A percentile compares a stretch with the other conserved stretches of the same genome.
These are phyloP conservation scores for Penicillium nordicum DNA, from an alignment of 2,329 filamentous ascomycete genomes.

Conservation along the genomic window DNA sequence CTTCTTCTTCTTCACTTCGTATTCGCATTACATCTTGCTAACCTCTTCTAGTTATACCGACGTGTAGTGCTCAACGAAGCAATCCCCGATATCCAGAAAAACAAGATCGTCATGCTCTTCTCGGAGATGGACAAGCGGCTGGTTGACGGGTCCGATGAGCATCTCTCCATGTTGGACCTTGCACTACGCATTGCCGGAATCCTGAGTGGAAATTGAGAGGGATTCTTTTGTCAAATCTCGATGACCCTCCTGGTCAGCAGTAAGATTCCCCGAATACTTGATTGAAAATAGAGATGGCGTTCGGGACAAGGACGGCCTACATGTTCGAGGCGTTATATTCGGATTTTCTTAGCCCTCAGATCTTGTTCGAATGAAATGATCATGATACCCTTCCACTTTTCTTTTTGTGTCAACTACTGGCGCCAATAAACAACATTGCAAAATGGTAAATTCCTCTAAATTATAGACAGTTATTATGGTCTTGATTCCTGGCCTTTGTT, in stretches of 20 bases:
- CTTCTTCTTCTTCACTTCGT: background rate
- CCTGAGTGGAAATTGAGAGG: conserved; percentile 44
- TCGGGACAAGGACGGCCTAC: background rate
- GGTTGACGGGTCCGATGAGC: conserved; percentile 92
- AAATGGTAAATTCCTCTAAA: background rate
- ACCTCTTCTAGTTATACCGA: conserved; percentile 57
- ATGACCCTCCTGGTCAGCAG: background rate
- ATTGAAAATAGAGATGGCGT: conserved; percentile 4
- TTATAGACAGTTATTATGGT: too few species aligned
- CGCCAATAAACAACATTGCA: background rate
- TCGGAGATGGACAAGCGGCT: conserved; percentile 92
- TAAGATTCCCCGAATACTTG: background rate
- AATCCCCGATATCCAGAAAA: conserved; percentile 81
- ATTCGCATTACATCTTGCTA: conserved; percentile 2
- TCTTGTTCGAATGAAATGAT: conserved; percentile 9
- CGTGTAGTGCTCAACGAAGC: conserved; percentile 77
- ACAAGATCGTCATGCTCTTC: conserved; percentile 82
- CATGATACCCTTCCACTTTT: conserved; percentile 7
- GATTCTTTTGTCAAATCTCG: too few species aligned
- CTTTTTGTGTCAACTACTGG: background rate
- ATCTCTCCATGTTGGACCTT: conserved; percentile 83
- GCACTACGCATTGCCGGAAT: conserved; percentile 76
- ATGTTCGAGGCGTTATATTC: conserved; percentile 3
- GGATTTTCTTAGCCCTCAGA: conserved; percentile 2
- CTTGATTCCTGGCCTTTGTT: background rate